Evolutionary conservation across 2,329 filamentous ascomycete species (phyloP).

Genomic region (Diaporthe sp.): DNA sequence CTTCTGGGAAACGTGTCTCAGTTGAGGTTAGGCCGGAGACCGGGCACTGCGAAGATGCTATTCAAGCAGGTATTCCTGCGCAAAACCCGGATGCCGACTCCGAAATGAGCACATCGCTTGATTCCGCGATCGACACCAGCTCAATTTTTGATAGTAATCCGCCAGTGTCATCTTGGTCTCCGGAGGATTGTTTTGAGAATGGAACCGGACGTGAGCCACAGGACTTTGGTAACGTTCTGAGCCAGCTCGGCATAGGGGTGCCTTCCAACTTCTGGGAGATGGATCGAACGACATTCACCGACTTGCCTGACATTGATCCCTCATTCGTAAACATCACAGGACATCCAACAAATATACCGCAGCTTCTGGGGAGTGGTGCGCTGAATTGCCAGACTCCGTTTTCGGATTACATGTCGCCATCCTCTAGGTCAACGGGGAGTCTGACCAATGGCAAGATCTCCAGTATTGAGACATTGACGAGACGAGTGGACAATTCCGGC

Average conservation of each 20-base stretch:
- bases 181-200: constrained; percentile 1
- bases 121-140: background rate
- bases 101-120: background rate
- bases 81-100: background rate
- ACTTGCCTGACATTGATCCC: background rate
- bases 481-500: background rate
- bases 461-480: background rate
- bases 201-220: background rate
- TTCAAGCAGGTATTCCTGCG: background rate
- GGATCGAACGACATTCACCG: background rate
- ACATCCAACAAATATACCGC: background rate
- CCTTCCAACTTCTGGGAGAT: constrained; percentile 13
- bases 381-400: background rate
- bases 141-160: background rate
- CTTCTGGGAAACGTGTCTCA: background rate
- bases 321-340: background rate
- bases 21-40: background rate
- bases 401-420: background rate
- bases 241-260: constrained; percentile 14
- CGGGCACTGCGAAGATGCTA: background rate
- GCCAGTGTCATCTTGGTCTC: background rate
- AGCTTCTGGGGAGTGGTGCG: background rate
- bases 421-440: background rate
- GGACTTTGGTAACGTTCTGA: constrained; percentile 5
- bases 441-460: constrained; percentile 4